Evolutionary conservation across 176 grass and related monocot species (phyloP), one percentile per base, ranked within the genome.

Genomic region (Carex parvula): DNA sequence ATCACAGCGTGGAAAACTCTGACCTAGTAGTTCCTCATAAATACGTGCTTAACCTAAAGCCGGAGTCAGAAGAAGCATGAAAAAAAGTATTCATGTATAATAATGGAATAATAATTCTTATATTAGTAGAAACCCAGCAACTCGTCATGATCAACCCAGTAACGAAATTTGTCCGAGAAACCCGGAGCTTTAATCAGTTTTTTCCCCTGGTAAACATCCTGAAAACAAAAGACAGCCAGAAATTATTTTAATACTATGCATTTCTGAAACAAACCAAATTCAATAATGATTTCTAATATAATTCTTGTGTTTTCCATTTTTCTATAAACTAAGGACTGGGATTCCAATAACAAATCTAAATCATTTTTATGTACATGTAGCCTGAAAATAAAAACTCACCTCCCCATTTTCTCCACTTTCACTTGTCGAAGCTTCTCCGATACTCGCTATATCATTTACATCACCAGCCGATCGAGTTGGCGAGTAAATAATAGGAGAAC

Each of bases 71-170:
- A 81, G 21, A 84, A 82, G 33, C 60, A 83, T 13, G 64, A 62
- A 63, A 76, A 16, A 33, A 72, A 59, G 80, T 72, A 85, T 11
- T 85, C 55, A 18, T 82, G 62, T 56, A 82, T 89, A 60, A 79
- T 87, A 60, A 82, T 46, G 56, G 35, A 24, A 81, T 79, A 82
- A 77, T 61, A 82, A 66, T 42, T 78, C 57, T 87, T 83, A 75
- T 81, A 87, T 84, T 87, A 86, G 91, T 73, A 94, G 84, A 86
- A 94, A 83, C 83, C 90, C 64, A 94, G 89, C 56, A 61, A 7
- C 84, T 88, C 92, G 35, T 84, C 92, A 20, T 75, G 15, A 73
- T 88, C 83, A 63, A 94, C 88, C 92, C 92, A 94, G 48, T 80
- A 82, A 48, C 83, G 76, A 70, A 94, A 94, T 79, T 88, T 68